A percentile compares a stretch with the other conserved stretches of the same genome.
Evolutionary conservation across 371 early-diverging fungal species (phyloP).

Genomic region (Amoeboaphelidium protococcarum): DNA sequence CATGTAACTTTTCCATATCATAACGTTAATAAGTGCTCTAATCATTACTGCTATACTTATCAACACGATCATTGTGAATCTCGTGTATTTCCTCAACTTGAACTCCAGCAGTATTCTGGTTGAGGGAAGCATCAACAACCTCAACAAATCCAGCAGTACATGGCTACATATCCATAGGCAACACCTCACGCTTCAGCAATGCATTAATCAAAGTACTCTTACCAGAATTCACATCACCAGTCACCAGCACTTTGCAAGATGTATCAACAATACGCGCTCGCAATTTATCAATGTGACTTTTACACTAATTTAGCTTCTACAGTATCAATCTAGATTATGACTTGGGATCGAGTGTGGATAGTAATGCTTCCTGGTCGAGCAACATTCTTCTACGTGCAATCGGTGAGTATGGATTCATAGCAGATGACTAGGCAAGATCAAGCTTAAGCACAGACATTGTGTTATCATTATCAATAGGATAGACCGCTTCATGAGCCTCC

Average conservation of each 20-base stretch:
- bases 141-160: conserved; percentile 69
- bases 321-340: no score
- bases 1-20: conserved; percentile 19
- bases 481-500: no score
- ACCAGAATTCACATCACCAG: conserved; percentile 91
- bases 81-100: conserved; percentile 47
- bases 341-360: no score
- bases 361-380: no score
- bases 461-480: no score
- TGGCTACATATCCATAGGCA: conserved; percentile 88
- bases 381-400: no score
- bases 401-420: no score
- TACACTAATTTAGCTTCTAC: conserved; percentile 4
- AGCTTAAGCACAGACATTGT: no score
- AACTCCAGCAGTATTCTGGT: conserved; percentile 56
- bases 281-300: conserved; percentile 44
- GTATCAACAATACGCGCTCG: conserved; percentile 56
- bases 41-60: no score
- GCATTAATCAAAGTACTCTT: conserved; percentile 92
- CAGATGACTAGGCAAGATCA: no score
- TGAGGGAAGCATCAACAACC: conserved; percentile 58
- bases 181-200: conserved; percentile 49
- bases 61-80: conserved; percentile 33
- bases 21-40: conserved; percentile 39
- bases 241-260: conserved; percentile 72